These are phyloP conservation scores for Colletotrichum zoysiae DNA, from an alignment of 2,329 filamentous ascomycete genomes.

Conservation along the genomic window DNA sequence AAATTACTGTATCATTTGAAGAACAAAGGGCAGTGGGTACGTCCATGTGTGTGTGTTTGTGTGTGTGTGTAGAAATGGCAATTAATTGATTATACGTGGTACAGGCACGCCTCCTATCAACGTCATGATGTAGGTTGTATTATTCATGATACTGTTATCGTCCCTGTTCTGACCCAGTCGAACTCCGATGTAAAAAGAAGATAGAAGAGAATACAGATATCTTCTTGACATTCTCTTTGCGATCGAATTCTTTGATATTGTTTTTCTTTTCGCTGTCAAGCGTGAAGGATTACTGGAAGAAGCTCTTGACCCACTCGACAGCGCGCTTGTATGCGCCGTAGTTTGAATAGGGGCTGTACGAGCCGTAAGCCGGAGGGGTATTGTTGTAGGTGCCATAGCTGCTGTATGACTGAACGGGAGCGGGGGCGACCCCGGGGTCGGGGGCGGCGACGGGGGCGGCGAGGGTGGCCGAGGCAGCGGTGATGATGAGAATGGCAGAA, in stretches of 20 bases:
- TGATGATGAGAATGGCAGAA: constrained; percentile 46
- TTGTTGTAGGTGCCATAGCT: constrained; percentile 39
- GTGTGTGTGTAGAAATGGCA: not conserved
- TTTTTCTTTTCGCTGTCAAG: not conserved
- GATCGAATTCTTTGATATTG: not conserved
- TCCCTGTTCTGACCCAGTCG: not conserved
- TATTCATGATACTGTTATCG: too few relatives aligned
- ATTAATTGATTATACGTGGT: not conserved
- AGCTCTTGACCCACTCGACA: constrained; percentile 26
- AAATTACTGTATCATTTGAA: not conserved
- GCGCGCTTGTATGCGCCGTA: constrained; percentile 39
- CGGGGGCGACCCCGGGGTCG: too few relatives aligned
- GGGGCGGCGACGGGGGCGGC: constrained; percentile 29
- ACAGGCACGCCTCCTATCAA: not conserved
- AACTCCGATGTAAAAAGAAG: not conserved
- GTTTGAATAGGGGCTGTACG: constrained; percentile 17
- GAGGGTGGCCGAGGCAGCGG: constrained; percentile 45
- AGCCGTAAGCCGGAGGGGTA: not conserved
- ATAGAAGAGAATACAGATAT: not conserved
- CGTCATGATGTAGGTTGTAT: not conserved
- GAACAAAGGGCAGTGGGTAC: not conserved
- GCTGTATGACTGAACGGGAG: too few relatives aligned
- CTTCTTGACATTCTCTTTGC: not conserved
- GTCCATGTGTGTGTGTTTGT: not conserved
- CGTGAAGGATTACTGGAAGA: constrained; percentile 1